A percentile compares a stretch with the other conserved stretches of the same genome.
Conservation (phyloP, 805 yeast species). For the Candida qinlingensis region DNA sequence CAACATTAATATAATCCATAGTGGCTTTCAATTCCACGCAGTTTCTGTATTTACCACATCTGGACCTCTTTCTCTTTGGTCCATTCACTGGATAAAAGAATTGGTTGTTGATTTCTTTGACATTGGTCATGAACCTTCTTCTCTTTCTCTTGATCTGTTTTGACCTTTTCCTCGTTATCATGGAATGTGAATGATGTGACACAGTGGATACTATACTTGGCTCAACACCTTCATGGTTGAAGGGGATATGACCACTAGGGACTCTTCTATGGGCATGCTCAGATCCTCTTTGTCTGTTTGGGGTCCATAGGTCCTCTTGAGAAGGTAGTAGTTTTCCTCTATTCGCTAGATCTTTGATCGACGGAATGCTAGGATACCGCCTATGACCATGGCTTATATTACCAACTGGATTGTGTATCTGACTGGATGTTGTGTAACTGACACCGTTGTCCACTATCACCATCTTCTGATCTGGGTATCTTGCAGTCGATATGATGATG, state of each 20-base stretch:
- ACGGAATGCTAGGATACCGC: constrained; percentile 7
- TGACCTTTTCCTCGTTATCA: constrained; percentile 13
- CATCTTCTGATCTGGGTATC: background rate
- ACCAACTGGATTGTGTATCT: background rate
- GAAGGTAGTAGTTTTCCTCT: constrained; percentile 4
- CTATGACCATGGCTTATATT: background rate
- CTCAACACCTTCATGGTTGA: constrained; percentile 11
- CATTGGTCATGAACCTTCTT: constrained; percentile 19
- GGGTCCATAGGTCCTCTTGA: background rate
- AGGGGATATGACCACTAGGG: background rate
- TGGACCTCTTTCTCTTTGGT: constrained; percentile 18
- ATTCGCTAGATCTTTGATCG: constrained; percentile 8
- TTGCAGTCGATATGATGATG: too few relatives aligned
- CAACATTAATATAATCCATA: constrained; percentile 20
- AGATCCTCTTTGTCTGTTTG: background rate
- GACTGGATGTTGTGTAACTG: constrained; percentile 1
- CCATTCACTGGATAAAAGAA: constrained; percentile 23
- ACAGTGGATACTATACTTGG: constrained; percentile 19
- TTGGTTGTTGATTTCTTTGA: constrained; percentile 14
- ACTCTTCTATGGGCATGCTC: background rate
- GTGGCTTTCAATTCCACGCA: constrained; percentile 18
- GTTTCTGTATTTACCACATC: constrained; percentile 23
- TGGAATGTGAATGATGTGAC: constrained; percentile 6
- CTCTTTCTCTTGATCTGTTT: constrained; percentile 10
- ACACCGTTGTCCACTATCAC: background rate